These are phyloP conservation scores for Paraphaeosphaeria minitans DNA, from an alignment of 2,329 filamentous ascomycete genomes.

Conservation along the genomic window DNA sequence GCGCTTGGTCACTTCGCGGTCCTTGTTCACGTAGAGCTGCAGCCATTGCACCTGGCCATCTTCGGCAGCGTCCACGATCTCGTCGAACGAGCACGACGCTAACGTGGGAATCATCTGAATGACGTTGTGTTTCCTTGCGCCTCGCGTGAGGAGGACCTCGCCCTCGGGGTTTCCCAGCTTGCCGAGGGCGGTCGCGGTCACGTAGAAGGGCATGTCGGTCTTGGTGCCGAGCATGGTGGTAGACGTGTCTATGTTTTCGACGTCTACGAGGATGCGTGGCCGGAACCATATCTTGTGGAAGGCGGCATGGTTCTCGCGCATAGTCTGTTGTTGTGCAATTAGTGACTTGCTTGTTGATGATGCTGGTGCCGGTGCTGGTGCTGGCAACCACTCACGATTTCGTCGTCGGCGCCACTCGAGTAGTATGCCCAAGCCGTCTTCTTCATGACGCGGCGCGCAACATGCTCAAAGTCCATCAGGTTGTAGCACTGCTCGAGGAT, in stretches of 20 bases:
- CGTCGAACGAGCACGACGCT: conserved; percentile 95
- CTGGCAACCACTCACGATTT: conserved; percentile 66
- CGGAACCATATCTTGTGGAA: conserved; percentile 99
- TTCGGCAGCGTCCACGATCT: conserved; percentile 84
- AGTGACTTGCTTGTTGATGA: background rate
- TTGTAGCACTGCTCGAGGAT: conserved; percentile 54
- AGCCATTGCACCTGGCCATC: conserved; percentile 92
- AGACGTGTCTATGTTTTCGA: conserved; percentile 81
- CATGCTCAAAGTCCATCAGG: conserved; percentile 83
- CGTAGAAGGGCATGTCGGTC: conserved; percentile 87
- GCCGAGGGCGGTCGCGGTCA: conserved; percentile 92
- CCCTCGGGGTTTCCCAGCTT: conserved; percentile 94
- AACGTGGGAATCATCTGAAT: conserved; percentile 99
- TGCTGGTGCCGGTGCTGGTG: background rate
- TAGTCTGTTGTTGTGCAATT: conserved; percentile 63
- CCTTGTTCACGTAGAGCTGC: conserved; percentile 95
- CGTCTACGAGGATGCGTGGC: conserved; percentile 84
- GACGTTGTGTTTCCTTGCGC: conserved; percentile 83
- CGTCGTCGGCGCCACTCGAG: conserved; percentile 87
- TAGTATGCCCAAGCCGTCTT: conserved; percentile 98
- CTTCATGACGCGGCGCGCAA: conserved; percentile 91
- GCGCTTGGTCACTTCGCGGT: conserved; percentile 84
- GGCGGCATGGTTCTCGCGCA: conserved; percentile 93
- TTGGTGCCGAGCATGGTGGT: conserved; percentile 95
- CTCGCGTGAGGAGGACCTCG: conserved; percentile 86